Base-by-base conservation (phyloP, 345 rosid genomes). In the Clausena lansium region DNA sequence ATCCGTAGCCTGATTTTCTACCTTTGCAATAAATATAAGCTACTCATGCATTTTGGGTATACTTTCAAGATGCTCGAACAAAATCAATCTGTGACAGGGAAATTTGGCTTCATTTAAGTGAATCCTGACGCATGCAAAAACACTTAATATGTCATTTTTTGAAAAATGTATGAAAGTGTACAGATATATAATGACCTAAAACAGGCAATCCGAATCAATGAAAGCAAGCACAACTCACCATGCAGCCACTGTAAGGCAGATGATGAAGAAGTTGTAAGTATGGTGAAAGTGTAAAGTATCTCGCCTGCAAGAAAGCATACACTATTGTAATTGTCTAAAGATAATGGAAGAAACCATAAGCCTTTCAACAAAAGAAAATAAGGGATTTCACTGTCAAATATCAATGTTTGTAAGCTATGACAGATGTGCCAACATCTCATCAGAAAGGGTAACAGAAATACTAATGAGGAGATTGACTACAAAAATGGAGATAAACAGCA, bases 181-280 rank as follows among this genome's bases (percentile, higher is more conserved):
- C 4, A 61, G 25, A 36, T 20, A 58, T 45, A 39, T 25, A 25
- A 64, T n/a, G 32, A 9, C 47, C 25, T 52, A 71, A 38, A 28
- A 35, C 22, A 24, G 8, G 73, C 36, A 79, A 68, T 24, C 70
- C 45, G 45, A 57, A 77, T 62, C 27, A 73, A 41, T 27, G 25
- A n/a, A 79, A 77, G 77, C 76, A 79, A 27, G 32, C 41, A 60
- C 7, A 25, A 79, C 95, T 92, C 57, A 95, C 99, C 99, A 83
- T 95, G 99, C 81, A 92, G 84, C 97, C 95, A 95, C 64, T 84
- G 78, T 10, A 95, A 81, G 28, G 91, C 76, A 27, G 96, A 75
- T 19, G 98, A 92, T 24, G 98, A 86, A 45, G 91, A 68, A 39
- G 97, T 93, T 75, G 98, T 95, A 63, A 92, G 54, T 69, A 95